A percentile compares a stretch with the other conserved stretches of the same genome.
Conservation (phyloP, 2,329 filamentous ascomycete species). For the Claviceps paspali region DNA sequence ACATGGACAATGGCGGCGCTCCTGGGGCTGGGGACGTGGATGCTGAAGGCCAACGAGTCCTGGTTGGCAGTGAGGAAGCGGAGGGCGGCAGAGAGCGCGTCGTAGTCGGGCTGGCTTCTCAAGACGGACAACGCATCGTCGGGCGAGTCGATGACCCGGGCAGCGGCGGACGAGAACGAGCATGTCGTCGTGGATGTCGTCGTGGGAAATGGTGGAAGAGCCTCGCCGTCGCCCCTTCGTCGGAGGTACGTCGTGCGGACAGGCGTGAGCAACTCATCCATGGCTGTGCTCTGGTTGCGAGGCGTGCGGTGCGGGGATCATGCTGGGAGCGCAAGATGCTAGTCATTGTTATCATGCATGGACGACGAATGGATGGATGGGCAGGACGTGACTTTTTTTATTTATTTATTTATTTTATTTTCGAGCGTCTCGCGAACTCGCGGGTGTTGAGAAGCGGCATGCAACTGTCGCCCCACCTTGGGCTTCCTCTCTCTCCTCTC, state of each 20-base stretch:
- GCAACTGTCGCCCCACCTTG: neutral
- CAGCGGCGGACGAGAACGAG: too few relatives aligned
- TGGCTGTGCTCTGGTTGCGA: constrained; percentile 15
- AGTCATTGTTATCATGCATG: too few relatives aligned
- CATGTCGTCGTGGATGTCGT: too few relatives aligned
- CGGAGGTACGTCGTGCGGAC: constrained; percentile 36
- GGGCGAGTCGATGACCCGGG: constrained; percentile 16
- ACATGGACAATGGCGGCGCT: constrained; percentile 61
- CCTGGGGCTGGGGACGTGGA: constrained; percentile 40
- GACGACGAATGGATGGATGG: too few relatives aligned
- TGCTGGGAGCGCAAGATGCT: too few relatives aligned
- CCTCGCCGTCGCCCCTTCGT: constrained; percentile 18
- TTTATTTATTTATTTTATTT: too few relatives aligned
- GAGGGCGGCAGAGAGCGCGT: constrained; percentile 36
- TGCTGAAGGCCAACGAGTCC: constrained; percentile 10
- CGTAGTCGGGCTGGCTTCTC: constrained; percentile 46
- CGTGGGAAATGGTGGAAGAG: too few relatives aligned
- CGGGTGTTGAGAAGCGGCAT: neutral
- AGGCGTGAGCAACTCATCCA: constrained; percentile 41
- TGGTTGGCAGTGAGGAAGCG: constrained; percentile 27
- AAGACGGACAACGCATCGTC: constrained; percentile 45
- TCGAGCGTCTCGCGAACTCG: too few relatives aligned
- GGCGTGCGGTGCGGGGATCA: too few relatives aligned
- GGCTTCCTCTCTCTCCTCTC: neutral
- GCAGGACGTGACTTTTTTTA: too few relatives aligned